Percentiles rank a stretch among this genome's conserved stretches.
These are phyloP conservation scores for Discostella stelligeroides DNA, from an alignment of 108 stramenopile genomes.

Conservation along the genomic window DNA sequence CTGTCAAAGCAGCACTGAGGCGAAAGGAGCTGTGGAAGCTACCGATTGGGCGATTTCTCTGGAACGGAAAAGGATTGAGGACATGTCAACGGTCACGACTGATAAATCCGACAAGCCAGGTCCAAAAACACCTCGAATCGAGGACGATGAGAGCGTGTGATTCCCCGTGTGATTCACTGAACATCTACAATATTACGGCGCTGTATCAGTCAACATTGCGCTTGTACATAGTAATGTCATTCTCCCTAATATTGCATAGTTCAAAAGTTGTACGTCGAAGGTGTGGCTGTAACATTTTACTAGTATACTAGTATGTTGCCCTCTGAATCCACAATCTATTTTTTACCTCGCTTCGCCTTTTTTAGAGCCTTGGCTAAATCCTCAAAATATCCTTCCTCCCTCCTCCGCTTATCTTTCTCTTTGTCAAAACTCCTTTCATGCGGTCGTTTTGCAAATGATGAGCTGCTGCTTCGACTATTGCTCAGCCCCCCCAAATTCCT, in stretches of 20 bases:
- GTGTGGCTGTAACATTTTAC: not conserved
- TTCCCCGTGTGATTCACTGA: not conserved
- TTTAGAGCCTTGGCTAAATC: slow-evolving; percentile 25
- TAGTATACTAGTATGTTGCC: too few relatives aligned
- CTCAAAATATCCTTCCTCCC: slow-evolving; percentile 27
- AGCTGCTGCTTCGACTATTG: slow-evolving; percentile 31
- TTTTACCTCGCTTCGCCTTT: slow-evolving; percentile 13
- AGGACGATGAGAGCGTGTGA: slow-evolving; percentile 21
- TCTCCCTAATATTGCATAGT: too few relatives aligned
- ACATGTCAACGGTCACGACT: not conserved
- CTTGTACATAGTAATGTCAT: too few relatives aligned
- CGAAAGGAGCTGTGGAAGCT: slow-evolving; percentile 63
- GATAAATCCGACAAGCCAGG: not conserved
- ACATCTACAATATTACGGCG: too few relatives aligned
- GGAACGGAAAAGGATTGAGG: slow-evolving; percentile 15
- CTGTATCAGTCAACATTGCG: not conserved
- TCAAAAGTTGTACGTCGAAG: not conserved
- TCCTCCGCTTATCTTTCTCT: slow-evolving; percentile 15
- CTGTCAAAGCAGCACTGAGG: slow-evolving; percentile 51
- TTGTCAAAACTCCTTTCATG: slow-evolving; percentile 22
- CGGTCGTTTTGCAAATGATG: slow-evolving; percentile 9
- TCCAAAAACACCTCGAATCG: not conserved
- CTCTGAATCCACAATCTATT: not conserved
- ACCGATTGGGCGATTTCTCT: slow-evolving; percentile 87
- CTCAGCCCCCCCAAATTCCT: slow-evolving; percentile 1